A percentile compares a stretch with the other conserved stretches of the same genome.
These are phyloP conservation scores for Penicillium corylophilum DNA, from an alignment of 2,329 filamentous ascomycete species.

Conservation along the genomic window DNA sequence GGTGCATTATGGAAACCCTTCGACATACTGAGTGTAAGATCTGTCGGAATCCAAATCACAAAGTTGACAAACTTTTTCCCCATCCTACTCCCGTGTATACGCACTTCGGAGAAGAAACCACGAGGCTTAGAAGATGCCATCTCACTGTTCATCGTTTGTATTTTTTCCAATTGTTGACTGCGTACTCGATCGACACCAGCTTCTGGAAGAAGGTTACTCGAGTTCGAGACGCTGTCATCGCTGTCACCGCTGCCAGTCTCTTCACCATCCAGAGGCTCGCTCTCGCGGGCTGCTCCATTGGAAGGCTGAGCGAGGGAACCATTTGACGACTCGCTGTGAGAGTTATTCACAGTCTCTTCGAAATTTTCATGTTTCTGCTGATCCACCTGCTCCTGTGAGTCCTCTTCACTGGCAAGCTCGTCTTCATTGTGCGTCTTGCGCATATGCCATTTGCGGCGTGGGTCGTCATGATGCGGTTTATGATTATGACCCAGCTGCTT, in stretches of 20 bases:
- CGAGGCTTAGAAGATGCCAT: background rate
- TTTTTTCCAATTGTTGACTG: constrained; percentile 12
- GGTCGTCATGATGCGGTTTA: constrained; percentile 49
- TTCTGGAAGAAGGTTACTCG: background rate
- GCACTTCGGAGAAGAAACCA: constrained; percentile 7
- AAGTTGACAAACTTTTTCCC: constrained; percentile 70
- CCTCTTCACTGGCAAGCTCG: constrained; percentile 4
- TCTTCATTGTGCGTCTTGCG: background rate
- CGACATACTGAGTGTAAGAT: constrained; percentile 77
- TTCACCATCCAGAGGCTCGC: too few relatives aligned
- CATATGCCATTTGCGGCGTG: background rate
- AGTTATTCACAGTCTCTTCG: background rate
- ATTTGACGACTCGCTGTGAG: background rate
- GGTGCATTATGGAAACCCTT: constrained; percentile 88
- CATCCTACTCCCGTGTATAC: constrained; percentile 31
- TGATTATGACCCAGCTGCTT: constrained; percentile 49
- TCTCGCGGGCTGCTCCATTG: background rate
- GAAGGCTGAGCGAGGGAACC: background rate
- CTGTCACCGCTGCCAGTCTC: background rate
- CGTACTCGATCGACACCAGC: background rate
- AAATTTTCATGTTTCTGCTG: background rate
- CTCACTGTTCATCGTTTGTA: constrained; percentile 10
- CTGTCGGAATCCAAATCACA: constrained; percentile 77
- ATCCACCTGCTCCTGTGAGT: background rate
- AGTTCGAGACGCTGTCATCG: background rate